Conservation (phyloP, 306 rosid species). For the Alnus rubra region DNA sequence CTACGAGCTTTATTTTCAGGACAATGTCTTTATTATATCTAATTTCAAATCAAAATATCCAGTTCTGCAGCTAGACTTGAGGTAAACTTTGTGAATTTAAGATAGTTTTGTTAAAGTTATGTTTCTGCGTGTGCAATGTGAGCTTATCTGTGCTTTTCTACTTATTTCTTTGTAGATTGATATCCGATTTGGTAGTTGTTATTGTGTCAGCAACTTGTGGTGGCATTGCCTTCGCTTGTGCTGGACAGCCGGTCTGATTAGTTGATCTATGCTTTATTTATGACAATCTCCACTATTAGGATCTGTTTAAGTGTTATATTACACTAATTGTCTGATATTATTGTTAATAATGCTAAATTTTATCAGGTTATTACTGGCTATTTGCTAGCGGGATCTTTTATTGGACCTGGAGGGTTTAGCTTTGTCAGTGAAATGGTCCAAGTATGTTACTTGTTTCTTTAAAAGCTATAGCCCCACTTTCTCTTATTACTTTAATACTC, state of each 20-base stretch:
- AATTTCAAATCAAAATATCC: constrained; percentile 93
- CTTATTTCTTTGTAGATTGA: constrained; percentile 61
- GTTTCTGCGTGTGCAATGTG: constrained; percentile 4
- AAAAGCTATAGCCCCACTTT: constrained; percentile 5
- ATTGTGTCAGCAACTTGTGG: constrained; percentile 98
- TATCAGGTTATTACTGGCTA: constrained; percentile 89
- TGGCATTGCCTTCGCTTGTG: constrained; percentile 98
- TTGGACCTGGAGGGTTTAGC: constrained; percentile 95
- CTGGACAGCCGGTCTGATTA: constrained; percentile 92
- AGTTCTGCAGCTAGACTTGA: constrained; percentile 83
- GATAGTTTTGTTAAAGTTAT: neutral
- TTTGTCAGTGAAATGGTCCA: constrained; percentile 98
- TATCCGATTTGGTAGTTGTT: constrained; percentile 93
- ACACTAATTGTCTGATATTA: neutral
- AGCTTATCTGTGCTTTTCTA: constrained; percentile 20
- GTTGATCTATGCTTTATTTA: constrained; percentile 2
- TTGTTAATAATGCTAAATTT: constrained; percentile 19
- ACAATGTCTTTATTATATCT: constrained; percentile 91
- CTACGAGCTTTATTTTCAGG: constrained; percentile 49
- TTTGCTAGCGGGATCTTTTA: constrained; percentile 84
- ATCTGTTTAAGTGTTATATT: neutral
- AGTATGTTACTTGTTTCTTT: constrained; percentile 55
- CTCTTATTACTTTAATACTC: neutral
- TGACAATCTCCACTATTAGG: neutral
- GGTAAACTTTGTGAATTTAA: constrained; percentile 40